Percentiles rank a stretch among this genome's conserved stretches.
Evolutionary conservation across 495 filamentous ascomycete genomes (phyloP).

Genomic region (Sporormia fimetaria): DNA sequence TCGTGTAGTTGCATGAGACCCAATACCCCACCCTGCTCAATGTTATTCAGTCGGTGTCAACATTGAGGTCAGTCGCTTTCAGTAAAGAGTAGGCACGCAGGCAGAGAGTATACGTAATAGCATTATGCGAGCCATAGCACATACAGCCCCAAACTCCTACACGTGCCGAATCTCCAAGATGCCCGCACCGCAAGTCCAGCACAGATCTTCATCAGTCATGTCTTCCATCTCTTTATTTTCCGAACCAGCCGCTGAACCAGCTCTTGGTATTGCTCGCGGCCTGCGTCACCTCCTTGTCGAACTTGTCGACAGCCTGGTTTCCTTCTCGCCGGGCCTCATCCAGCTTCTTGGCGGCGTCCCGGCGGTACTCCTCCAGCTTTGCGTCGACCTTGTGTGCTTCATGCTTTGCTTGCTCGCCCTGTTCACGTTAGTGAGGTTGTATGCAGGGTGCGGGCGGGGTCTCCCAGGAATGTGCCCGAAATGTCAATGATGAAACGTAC

Average conservation of each 20-base stretch:
- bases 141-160: too few species aligned
- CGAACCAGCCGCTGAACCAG: conserved; percentile 27
- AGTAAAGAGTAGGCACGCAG: too few species aligned
- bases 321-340: conserved; percentile 36
- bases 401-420: conserved; percentile 53
- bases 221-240: too few species aligned
- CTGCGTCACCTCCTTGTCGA: conserved; percentile 27
- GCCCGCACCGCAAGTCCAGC: too few species aligned
- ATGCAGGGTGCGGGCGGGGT: background rate
- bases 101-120: too few species aligned
- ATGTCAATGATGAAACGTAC: conserved; percentile 33
- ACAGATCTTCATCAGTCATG: too few species aligned
- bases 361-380: conserved; percentile 47
- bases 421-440: conserved; percentile 7
- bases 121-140: too few species aligned
- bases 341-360: conserved; percentile 56
- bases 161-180: too few species aligned
- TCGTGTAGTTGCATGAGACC: too few species aligned
- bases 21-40: too few species aligned
- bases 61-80: too few species aligned
- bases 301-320: conserved; percentile 25
- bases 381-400: conserved; percentile 40
- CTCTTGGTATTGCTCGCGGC: conserved; percentile 21
- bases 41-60: too few species aligned
- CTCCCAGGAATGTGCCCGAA: background rate